Percentiles rank a stretch among this genome's conserved stretches.
phyloP scores from a whole-genome alignment of 2,329 filamentous ascomycete species.

The Verticillium tricorpus region DNA sequence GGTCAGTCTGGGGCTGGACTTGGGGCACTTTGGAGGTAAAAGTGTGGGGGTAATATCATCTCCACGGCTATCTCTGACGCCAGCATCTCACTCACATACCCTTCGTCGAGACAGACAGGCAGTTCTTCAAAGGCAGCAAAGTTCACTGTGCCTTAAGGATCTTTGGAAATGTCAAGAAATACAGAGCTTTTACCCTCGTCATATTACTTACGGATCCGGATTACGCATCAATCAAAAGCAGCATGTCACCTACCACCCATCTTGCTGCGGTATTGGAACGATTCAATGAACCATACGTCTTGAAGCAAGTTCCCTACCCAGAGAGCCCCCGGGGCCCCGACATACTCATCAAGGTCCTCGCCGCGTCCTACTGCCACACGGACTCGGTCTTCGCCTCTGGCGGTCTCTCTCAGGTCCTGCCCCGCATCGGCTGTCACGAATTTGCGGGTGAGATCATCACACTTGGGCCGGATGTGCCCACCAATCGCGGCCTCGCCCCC shows the following conservation, averaged over 20 bases:
- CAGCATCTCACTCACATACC: too few species aligned
- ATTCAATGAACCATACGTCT: conserved; percentile 34
- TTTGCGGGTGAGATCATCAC: conserved; percentile 39
- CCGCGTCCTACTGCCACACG: conserved; percentile 43
- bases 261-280: conserved; percentile 21
- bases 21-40: too few species aligned
- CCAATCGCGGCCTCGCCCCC: conserved; percentile 7
- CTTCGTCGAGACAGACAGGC: too few species aligned
- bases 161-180: too few species aligned
- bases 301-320: conserved; percentile 30
- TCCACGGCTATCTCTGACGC: too few species aligned
- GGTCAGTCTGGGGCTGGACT: too few species aligned
- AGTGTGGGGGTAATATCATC: too few species aligned
- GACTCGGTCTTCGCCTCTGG: conserved; percentile 22
- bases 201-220: too few species aligned
- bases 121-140: too few species aligned
- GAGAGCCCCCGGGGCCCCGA: conserved; percentile 26
- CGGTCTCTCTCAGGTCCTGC: conserved; percentile 26
- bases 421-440: conserved; percentile 40
- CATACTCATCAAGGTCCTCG: conserved; percentile 38
- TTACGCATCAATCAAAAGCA: too few species aligned
- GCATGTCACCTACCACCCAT: not conserved
- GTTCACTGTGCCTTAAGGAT: too few species aligned
- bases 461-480: conserved; percentile 9
- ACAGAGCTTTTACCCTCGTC: too few species aligned